A percentile compares a stretch with the other conserved stretches of the same genome.
These are phyloP conservation scores for Citeromyces nyonsensis DNA, from an alignment of 805 yeast species.

Conservation along the genomic window DNA sequence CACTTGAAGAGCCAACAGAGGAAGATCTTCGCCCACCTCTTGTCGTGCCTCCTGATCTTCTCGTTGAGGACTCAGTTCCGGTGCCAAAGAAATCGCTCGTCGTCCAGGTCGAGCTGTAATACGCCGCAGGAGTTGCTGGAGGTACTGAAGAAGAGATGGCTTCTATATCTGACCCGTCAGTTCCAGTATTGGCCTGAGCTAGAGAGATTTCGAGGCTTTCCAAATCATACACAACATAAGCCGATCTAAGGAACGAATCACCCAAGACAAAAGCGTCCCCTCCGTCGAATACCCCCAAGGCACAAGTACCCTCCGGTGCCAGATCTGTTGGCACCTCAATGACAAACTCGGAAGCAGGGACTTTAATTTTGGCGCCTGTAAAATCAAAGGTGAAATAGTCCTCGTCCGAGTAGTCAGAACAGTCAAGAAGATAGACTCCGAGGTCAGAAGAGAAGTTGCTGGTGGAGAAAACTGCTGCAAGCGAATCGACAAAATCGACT, in stretches of 20 bases:
- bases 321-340: slow-evolving; percentile 6
- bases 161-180: slow-evolving; percentile 24
- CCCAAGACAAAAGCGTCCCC: slow-evolving; percentile 27
- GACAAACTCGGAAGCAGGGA: slow-evolving; percentile 21
- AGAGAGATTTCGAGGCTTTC: slow-evolving; percentile 24
- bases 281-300: slow-evolving; percentile 21
- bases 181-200: slow-evolving; percentile 25
- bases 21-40: not conserved
- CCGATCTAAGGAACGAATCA: slow-evolving; percentile 33
- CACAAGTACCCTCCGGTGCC: slow-evolving; percentile 18
- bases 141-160: slow-evolving; percentile 29
- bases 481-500: slow-evolving; percentile 8
- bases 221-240: slow-evolving; percentile 40
- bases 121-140: slow-evolving; percentile 29
- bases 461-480: slow-evolving; percentile 20
- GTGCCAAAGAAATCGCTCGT: slow-evolving; percentile 4
- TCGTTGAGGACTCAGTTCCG: not conserved
- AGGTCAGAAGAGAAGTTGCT: slow-evolving; percentile 16
- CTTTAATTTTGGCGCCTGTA: slow-evolving; percentile 38
- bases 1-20: not conserved
- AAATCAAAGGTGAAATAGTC: slow-evolving; percentile 29
- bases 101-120: slow-evolving; percentile 26
- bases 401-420: slow-evolving; percentile 15
- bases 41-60: not conserved
- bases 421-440: slow-evolving; percentile 31